Evolutionary conservation across 108 stramenopile genomes (phyloP), one percentile per base, ranked within the genome.

Genomic region (Stephanodiscus triporus): DNA sequence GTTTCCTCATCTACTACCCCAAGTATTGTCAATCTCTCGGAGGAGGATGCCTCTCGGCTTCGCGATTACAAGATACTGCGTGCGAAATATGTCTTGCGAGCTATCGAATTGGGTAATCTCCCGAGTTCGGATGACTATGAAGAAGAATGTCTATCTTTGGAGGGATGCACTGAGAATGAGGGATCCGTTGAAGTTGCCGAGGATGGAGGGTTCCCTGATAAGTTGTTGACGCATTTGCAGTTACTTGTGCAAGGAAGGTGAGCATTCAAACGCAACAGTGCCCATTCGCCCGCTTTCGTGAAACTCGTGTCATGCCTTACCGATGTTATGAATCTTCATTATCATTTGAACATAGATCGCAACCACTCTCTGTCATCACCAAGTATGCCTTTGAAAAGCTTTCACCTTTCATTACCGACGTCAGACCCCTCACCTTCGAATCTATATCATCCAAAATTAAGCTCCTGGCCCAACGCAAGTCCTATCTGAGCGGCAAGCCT

Each of bases 361-460:
- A 85, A 49, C 84, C 89, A 42, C 70, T 90, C 11, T 87, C 87
- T 11, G 61, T 58, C 27, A 64, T 90, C 19, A 49, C 82, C 10
- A 63, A 78, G 17, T 63, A 42, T 51, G 84, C 84, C 26, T 53
- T 72, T n/a, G 47, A 66, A 1, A 67, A 81, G 38, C 67, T 88
- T 24, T 66, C 83, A 24, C 19, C 40, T 0, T 66, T 75, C 64
- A 68, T 68, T 19, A 75, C 74, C 16, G 61, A 66, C 17, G 50
- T 47, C 42, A 54, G 62, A 47, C 37, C 57, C 22, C 84, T 89
- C 45, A 70, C 85, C 2, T 14, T 67, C 23, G 86, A 86, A 37
- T 34, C 75, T 22, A 78, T 91, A n/a, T 61, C 80, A 22, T 74
- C 80, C 40, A 91, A 88, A 72, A 85, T 91, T 72, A 89, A 89